Evolutionary conservation across 2,329 filamentous ascomycete genomes (phyloP).

Genomic region (Botrytis tulipae): DNA sequence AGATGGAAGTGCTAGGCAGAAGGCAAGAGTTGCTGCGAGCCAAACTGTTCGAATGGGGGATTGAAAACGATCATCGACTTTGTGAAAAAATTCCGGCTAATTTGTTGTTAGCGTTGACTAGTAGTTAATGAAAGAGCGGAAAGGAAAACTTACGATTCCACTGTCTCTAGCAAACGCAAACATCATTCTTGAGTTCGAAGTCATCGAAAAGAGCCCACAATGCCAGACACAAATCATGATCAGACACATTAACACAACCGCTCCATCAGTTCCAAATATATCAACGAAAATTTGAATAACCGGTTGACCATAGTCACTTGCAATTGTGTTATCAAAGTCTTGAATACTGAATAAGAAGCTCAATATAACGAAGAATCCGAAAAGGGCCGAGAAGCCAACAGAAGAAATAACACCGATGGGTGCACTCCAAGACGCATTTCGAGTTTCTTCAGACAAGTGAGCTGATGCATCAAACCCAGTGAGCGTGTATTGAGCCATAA

Average conservation of each 20-base stretch:
- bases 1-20: slow-evolving; percentile 54
- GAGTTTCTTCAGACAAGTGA: slow-evolving; percentile 57
- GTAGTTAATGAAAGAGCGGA: background rate
- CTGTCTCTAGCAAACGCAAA: slow-evolving; percentile 56
- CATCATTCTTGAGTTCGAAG: slow-evolving; percentile 58
- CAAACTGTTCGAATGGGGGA: slow-evolving; percentile 54
- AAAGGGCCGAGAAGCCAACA: slow-evolving; percentile 54
- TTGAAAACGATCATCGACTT: slow-evolving; percentile 50
- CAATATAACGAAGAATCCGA: slow-evolving; percentile 59
- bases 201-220: slow-evolving; percentile 58
- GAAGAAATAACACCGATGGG: slow-evolving; percentile 58
- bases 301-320: slow-evolving; percentile 49
- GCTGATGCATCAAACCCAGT: slow-evolving; percentile 56
- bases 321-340: slow-evolving; percentile 51
- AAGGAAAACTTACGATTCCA: slow-evolving; percentile 44
- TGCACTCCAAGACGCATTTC: slow-evolving; percentile 54
- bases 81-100: slow-evolving; percentile 51
- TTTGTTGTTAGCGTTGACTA: background rate
- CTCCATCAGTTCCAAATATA: slow-evolving; percentile 54
- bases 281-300: slow-evolving; percentile 59
- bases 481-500: slow-evolving; percentile 55
- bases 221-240: slow-evolving; percentile 62
- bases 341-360: slow-evolving; percentile 59
- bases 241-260: slow-evolving; percentile 53
- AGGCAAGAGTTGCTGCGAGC: slow-evolving; percentile 53